phyloP scores from a whole-genome alignment of 139 green algal genomes.

The Picochlorum sp. region DNA sequence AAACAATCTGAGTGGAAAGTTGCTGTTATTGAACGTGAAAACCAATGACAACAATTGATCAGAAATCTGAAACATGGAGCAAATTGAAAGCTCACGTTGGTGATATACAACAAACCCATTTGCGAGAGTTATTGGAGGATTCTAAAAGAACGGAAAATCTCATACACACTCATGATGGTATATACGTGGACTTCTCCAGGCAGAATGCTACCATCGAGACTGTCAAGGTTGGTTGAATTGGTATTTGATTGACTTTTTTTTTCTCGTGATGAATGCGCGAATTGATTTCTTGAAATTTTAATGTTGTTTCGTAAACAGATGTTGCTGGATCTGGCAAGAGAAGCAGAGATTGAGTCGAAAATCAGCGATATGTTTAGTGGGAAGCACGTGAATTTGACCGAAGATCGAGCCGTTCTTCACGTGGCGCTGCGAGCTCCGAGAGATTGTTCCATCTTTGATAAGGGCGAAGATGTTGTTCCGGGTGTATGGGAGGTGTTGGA shows the following conservation, averaged over 20 bases:
- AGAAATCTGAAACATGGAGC: slow-evolving; percentile 23
- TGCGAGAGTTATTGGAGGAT: slow-evolving; percentile 79
- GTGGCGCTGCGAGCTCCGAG: slow-evolving; percentile 75
- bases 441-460: slow-evolving; percentile 68
- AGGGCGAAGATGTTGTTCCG: slow-evolving; percentile 86
- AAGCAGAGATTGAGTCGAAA: slow-evolving; percentile 72
- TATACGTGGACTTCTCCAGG: slow-evolving; percentile 83
- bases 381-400: slow-evolving; percentile 90
- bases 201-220: slow-evolving; percentile 84
- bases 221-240: slow-evolving; percentile 47
- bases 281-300: too few relatives aligned
- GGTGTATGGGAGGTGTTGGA: slow-evolving; percentile 96
- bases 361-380: slow-evolving; percentile 92
- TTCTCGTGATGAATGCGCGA: too few relatives aligned
- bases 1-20: too few relatives aligned
- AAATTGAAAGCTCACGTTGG: slow-evolving; percentile 56
- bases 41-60: slow-evolving; percentile 26
- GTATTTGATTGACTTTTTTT: not conserved
- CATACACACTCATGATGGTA: slow-evolving; percentile 71
- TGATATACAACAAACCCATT: slow-evolving; percentile 29
- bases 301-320: too few relatives aligned
- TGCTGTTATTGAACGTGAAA: too few relatives aligned
- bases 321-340: slow-evolving; percentile 55
- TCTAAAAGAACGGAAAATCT: slow-evolving; percentile 54
- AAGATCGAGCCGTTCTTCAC: slow-evolving; percentile 94